Evolutionary conservation across 148 eudicot genomes (phyloP), one percentile per base, ranked within the genome.

Genomic region (Camellia japonica): DNA sequence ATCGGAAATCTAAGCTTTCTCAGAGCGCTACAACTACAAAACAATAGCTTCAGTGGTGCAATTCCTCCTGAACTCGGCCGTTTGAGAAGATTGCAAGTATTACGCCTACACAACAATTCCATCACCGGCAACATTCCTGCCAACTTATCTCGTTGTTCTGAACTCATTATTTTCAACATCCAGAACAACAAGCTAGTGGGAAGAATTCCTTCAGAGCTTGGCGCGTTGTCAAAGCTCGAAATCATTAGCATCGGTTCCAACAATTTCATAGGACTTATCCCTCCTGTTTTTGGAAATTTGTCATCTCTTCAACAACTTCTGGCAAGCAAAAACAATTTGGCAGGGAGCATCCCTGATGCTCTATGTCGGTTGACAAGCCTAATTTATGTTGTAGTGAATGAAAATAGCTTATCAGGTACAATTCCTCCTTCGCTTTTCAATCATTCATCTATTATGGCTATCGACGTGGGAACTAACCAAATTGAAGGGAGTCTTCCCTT

Each of bases 1-100:
- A n/a, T 80, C 0, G 82, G 82, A 41, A 80, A 80, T 46, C 61
- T 80, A n/a, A 80, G 82, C 82, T 80, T 80, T 42, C 76, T 80
- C 1, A 64, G 78, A n/a, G 43, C n/a, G 43, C 52, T 80, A 14
- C 62, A 42, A 41, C 82, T 79, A 18, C 81, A 19, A 3, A 76
- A 81, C 76, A 81, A 81, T 23, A 68, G 79, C 41, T 44, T 81
- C 63, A 18, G 52, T 12, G 70, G 69, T 19, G 59, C 61, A 81
- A 81, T 81, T 20, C 79, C 83, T 15, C 78, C 47, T 0, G 67
- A 80, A 55, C 9, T 74, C 4, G 79, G 79, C 14, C 78, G 42
- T 20, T 67, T 80, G 72, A 49, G 41, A 7, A 80, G 83, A 9
- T 19, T 80, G 15, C 42, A 2, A 41, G 43, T 41, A 3, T 23